Percentiles rank a stretch among this genome's conserved stretches.
These are phyloP conservation scores for Platanthera guangdongensis DNA, from an alignment of 106 monocot species.

Conservation along the genomic window DNA sequence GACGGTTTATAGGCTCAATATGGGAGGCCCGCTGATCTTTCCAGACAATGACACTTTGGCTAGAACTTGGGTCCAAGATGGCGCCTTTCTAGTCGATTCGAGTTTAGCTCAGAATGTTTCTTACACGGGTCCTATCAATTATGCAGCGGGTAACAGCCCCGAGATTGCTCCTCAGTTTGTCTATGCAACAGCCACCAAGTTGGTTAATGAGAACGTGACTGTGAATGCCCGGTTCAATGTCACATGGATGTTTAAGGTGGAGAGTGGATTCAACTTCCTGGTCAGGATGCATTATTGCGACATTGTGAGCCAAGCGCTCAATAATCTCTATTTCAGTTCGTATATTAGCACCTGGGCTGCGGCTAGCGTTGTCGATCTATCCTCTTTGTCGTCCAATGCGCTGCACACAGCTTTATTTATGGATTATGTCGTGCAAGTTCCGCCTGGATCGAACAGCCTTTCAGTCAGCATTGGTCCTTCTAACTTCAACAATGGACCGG, in stretches of 20 bases:
- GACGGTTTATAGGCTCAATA: slow-evolving; percentile 68
- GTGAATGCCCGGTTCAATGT: slow-evolving; percentile 32
- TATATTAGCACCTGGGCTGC: slow-evolving; percentile 32
- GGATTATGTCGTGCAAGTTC: slow-evolving; percentile 35
- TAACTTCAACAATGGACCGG: background rate
- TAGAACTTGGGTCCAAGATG: slow-evolving; percentile 63
- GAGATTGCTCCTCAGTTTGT: slow-evolving; percentile 46
- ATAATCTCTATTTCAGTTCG: slow-evolving; percentile 40
- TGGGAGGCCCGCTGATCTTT: slow-evolving; percentile 42
- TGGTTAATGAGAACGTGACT: slow-evolving; percentile 11
- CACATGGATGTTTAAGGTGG: slow-evolving; percentile 62
- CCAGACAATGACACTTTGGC: slow-evolving; percentile 53
- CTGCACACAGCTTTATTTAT: slow-evolving; percentile 31
- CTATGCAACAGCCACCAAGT: slow-evolving; percentile 35
- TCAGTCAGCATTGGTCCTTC: slow-evolving; percentile 51
- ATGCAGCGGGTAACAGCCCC: slow-evolving; percentile 12
- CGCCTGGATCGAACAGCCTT: slow-evolving; percentile 19
- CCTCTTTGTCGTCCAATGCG: background rate
- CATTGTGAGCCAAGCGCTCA: slow-evolving; percentile 31
- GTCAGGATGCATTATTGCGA: slow-evolving; percentile 82
- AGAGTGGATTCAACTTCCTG: slow-evolving; percentile 33
- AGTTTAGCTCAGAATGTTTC: slow-evolving; percentile 7
- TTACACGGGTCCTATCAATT: slow-evolving; percentile 5
- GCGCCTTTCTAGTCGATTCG: slow-evolving; percentile 17
- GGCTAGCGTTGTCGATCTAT: slow-evolving; percentile 25